Base-by-base conservation (phyloP, 768 basidiomycete genomes). In the Macrolepiota albuminosa region DNA sequence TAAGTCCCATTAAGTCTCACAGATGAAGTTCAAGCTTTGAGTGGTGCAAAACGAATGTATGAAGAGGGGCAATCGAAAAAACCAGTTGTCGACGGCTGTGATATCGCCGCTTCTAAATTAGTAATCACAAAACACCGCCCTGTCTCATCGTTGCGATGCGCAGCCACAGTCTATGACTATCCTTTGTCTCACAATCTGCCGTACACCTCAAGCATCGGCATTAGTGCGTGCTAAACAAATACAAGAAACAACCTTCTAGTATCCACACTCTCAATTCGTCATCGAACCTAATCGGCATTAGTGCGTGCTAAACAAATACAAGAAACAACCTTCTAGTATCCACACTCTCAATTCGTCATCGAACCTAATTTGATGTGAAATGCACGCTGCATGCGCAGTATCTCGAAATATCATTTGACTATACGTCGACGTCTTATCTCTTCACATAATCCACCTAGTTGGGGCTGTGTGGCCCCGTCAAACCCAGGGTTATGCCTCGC, bases 1-100 rank as follows among this genome's bases (percentile, higher is more conserved):
- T 79, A 66, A 76, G 66, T 61, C 83, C 77, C 89, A 89, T 89
- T 50, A 31, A 40, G 16, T 39, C 14, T 34, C 6, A 51, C 33
- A 40, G 21, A 34, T 31, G 34, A 37, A 21, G 9, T 24, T 4
- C 8, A 21, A 26, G 10, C 34, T 57, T 18, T 33, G 36, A 33
- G 45, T 48, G 33, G 36, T 54, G 43, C 3, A 39, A 43, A n/a
- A 40, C 36, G 6, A 56, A 50, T 2, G 33, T 42, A 46, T 36
- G 33, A 29, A 40, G 16, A 39, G 39, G 39, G 16, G 18, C n/a
- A 6, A 21, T 43, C n/a, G n/a, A 43, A n/a, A n/a, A n/a, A 43
- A 6, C 9, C 4, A n/a, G 29, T n/a, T 49, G 31, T 37, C 21
- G 24, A 16, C 14, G 4, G 26, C 50, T 54, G 37, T 29, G 26